These are phyloP conservation scores for Anisodus acutangulus DNA, from an alignment of 257 asterid species.

Conservation along the genomic window DNA sequence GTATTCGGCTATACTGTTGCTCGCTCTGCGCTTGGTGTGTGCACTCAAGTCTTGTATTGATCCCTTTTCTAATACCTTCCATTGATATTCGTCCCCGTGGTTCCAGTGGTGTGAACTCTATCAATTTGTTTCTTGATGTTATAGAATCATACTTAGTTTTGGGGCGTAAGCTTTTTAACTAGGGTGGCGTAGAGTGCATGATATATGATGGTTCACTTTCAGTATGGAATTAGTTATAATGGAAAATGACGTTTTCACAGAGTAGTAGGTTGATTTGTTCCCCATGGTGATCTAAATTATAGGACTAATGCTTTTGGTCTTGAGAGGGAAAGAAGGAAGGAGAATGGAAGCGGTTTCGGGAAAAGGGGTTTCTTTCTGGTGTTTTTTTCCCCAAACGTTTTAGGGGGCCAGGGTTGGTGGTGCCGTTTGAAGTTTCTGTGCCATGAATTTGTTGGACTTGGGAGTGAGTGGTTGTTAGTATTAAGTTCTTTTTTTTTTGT, in stretches of 20 bases:
- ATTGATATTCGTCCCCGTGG: background rate
- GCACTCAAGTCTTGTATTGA: background rate
- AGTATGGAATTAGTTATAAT: slow-evolving; percentile 4
- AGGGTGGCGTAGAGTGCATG: background rate
- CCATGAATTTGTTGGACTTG: background rate
- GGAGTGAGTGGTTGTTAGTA: background rate
- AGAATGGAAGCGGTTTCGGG: background rate
- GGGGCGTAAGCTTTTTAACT: background rate
- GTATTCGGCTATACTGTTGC: slow-evolving; percentile 9
- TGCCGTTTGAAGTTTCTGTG: background rate
- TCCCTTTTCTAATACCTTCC: slow-evolving; percentile 7
- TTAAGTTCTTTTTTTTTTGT: background rate
- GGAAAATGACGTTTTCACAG: background rate
- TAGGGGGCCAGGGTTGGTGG: background rate
- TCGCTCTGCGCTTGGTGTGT: background rate
- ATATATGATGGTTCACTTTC: background rate
- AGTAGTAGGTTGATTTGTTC: background rate
- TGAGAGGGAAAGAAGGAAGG: background rate
- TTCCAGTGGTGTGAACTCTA: background rate
- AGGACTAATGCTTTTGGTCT: background rate
- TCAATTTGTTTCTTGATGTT: background rate
- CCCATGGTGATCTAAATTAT: background rate
- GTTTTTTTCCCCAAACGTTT: background rate
- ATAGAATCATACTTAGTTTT: background rate
- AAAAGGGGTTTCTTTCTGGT: background rate